Evolutionary conservation across 768 basidiomycete genomes (phyloP).

Genomic region (Macrolepiota fuliginosa): DNA sequence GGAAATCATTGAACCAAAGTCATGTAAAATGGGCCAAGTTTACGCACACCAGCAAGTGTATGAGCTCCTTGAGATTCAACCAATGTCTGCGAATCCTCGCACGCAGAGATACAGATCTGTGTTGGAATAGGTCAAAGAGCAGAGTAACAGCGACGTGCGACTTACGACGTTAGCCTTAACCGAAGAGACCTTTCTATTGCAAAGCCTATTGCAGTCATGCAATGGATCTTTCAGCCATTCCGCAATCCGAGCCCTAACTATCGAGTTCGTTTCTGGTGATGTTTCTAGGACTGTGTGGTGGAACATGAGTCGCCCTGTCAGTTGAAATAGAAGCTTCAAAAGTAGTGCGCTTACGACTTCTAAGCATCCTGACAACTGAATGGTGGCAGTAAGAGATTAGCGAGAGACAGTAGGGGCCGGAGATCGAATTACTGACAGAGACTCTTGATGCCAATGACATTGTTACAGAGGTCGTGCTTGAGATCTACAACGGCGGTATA

Average conservation of each 20-base stretch:
- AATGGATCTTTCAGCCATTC: conserved; percentile 1
- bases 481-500: conserved; percentile 12
- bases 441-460: conserved; percentile 8
- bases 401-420: background rate
- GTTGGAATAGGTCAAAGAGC: background rate
- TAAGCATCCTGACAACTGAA: conserved; percentile 1
- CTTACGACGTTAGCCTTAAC: conserved; percentile 7
- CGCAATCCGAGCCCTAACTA: background rate
- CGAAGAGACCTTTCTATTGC: background rate
- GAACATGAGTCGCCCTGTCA: background rate
- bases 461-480: conserved; percentile 15
- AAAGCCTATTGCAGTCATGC: background rate
- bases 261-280: background rate
- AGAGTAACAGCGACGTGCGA: background rate
- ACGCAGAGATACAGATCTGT: conserved; percentile 16
- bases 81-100: conserved; percentile 11
- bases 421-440: conserved; percentile 2
- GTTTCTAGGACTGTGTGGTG: background rate
- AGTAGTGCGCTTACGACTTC: background rate
- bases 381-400: background rate
- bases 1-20: background rate
- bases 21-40: background rate
- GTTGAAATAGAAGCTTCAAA: background rate
- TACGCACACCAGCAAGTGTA: background rate
- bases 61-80: background rate